Percentiles rank a stretch among this genome's conserved stretches.
These are phyloP conservation scores for Nicotiana paniculata DNA, from an alignment of 257 asterid species.

Conservation along the genomic window DNA sequence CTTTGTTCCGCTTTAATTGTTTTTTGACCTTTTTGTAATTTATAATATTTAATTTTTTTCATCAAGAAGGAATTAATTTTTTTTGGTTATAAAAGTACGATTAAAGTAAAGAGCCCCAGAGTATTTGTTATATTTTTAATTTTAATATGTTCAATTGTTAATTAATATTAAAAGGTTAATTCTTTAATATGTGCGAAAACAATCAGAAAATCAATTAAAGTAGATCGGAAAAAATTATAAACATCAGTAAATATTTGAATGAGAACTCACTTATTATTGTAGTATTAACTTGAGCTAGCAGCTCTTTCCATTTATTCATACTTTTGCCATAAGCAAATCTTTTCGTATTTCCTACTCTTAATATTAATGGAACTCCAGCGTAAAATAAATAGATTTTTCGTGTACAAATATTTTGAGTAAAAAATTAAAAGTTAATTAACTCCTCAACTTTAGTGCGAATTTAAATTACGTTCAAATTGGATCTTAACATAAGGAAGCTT, in stretches of 20 bases:
- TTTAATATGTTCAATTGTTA: too few species aligned
- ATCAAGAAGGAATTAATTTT: too few species aligned
- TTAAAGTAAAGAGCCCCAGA: too few species aligned
- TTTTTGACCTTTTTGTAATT: too few species aligned
- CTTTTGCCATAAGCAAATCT: not conserved
- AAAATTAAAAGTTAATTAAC: not conserved
- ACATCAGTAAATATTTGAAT: not conserved
- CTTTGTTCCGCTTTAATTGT: rapidly evolving
- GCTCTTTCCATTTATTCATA: not conserved
- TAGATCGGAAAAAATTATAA: too few species aligned
- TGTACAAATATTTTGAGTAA: not conserved
- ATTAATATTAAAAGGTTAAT: too few species aligned
- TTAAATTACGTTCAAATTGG: not conserved
- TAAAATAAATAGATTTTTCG: not conserved
- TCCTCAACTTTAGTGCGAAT: not conserved
- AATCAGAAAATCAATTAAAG: too few species aligned
- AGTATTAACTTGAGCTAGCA: too few species aligned
- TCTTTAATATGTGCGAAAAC: too few species aligned
- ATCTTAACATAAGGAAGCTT: not conserved
- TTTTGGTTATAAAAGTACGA: rapidly evolving
- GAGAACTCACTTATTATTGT: too few species aligned
- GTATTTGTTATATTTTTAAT: too few species aligned
- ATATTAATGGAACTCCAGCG: rapidly evolving
- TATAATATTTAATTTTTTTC: too few species aligned
- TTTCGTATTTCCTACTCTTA: not conserved